Base-by-base conservation (phyloP, 1,139 yeast species). In the Debaryomyces nepalensis region DNA sequence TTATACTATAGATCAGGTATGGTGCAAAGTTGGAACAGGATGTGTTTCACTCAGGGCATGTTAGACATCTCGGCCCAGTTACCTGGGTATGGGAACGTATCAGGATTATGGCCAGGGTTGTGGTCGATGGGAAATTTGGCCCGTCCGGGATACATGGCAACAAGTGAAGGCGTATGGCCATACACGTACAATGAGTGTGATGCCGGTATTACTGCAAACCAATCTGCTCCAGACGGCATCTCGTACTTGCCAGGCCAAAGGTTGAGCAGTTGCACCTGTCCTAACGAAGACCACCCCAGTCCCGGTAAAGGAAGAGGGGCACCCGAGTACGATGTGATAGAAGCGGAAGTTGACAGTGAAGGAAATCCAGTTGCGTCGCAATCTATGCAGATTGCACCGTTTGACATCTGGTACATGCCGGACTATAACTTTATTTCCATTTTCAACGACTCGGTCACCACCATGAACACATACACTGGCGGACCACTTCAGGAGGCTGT, bases 111-210 rank as follows among this genome's bases (percentile, higher is more conserved):
- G 96, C 96, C 96, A 1, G 96, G 95, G 65, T 59, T 87, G 43
- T 88, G 96, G 96, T 76, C 93, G 2, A 73, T 88, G 75, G 96
- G 96, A 35, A 88, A 88, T 55, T 68, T 88, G 45, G 96, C 87
- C 21, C 75, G 96, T 52, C 89, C 96, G 0, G 96, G 96, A 9
- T 87, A 77, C 59, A 59, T 81, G 58, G 90, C 91, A 3, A 64
- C 88, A 5, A 78, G 95, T 3, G 93, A 87, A 34, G 96, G 96
- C 33, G 84, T 86, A n/a, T 88, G 96, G 96, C 96, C 96, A 3
- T 88, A 87, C 57, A 73, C 89, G n/a, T 88, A 88, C 59, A 79
- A 82, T 31, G 64, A 77, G 14, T 88, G 96, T 68, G 96, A 88
- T 70, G 87, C 87, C 4, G 96, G 96, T 48, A 87, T 87, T 47